Conservation (phyloP, 768 basidiomycete species). For the Podaxis sp. region DNA sequence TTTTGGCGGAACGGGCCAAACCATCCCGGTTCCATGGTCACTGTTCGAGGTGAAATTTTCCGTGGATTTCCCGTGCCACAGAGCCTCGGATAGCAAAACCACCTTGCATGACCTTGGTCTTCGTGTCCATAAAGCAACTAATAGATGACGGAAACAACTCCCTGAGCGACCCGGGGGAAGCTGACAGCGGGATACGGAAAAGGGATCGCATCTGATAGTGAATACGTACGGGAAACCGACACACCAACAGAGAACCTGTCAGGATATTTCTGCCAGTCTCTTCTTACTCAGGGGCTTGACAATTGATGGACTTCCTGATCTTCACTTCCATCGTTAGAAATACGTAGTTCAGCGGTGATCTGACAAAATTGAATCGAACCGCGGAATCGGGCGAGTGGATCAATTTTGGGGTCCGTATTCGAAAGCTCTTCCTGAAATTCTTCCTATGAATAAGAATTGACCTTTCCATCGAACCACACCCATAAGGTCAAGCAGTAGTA, state of each 20-base stretch:
- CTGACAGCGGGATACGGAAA: slow-evolving; percentile 55
- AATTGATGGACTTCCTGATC: slow-evolving; percentile 36
- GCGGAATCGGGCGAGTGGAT: slow-evolving; percentile 39
- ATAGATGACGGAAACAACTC: slow-evolving; percentile 31
- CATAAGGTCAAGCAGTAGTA: slow-evolving; percentile 28
- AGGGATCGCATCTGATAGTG: slow-evolving; percentile 46
- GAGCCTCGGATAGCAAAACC: slow-evolving; percentile 13
- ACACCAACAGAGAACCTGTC: neutral
- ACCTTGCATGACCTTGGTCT: neutral
- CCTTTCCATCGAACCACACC: slow-evolving; percentile 26
- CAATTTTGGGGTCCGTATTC: slow-evolving; percentile 43
- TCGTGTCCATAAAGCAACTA: slow-evolving; percentile 18
- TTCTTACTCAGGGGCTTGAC: slow-evolving; percentile 24
- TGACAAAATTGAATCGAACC: slow-evolving; percentile 40
- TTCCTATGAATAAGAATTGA: neutral
- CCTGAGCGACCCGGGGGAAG: slow-evolving; percentile 37
- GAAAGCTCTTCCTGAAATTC: neutral
- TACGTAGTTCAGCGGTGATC: slow-evolving; percentile 46
- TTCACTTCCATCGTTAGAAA: slow-evolving; percentile 31
- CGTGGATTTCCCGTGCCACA: slow-evolving; percentile 45
- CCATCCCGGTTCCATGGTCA: slow-evolving; percentile 37
- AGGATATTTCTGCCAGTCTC: neutral
- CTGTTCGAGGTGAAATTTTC: slow-evolving; percentile 30
- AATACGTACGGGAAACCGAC: slow-evolving; percentile 36
- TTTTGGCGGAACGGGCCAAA: slow-evolving; percentile 32